Base-by-base conservation (phyloP, 176 grass and related monocot species). In the Hordeum vulgare region DNA sequence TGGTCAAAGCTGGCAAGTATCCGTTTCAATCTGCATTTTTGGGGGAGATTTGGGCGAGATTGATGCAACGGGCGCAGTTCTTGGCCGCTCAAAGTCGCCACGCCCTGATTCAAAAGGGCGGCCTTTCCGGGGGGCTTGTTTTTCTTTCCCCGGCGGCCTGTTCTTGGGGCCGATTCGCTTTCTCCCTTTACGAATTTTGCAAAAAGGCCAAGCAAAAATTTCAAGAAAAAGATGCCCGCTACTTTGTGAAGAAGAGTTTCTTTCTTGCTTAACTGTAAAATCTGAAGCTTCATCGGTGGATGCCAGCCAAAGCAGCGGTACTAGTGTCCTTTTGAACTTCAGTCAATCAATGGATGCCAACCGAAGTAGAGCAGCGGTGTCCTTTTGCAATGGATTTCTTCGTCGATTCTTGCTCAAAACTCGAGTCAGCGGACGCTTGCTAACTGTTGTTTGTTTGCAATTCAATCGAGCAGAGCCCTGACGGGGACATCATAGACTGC, bases 401-500 rank as follows among this genome's bases (percentile, higher is more conserved):
- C 24, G 2, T 9, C 45, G 5, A 66, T 49, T 66, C 36, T 67
- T 67, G n/a, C 11, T 12, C 8, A 73, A 37, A 37, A n/a, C 1
- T 70, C 41, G 21, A 2, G 10, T 70, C 35, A 2, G 5, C 25
- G 5, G 66, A 25, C 24, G 70, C 37, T 33, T 24, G 70, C 82
- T 89, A 40, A 85, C 41, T 36, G 65, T 40, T 53, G 66, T 28
- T 28, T 74, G 1, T 64, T 54, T 84, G 42, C 41, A 13, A 73
- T 74, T 72, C 17, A 82, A 86, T 79, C 23, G 29, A 84, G 61
- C 85, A 97, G 94, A 97, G 94, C 63, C 93, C 96, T 42, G 96
- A 99, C 63, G 95, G 95, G 45, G 95, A 97, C 83, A 92, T 87
- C 62, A 97, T 97, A 69, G 94, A 97, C 45, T 97, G 94, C 85